Evolutionary conservation across 345 rosid genomes (phyloP).

Genomic region (Isatis tinctoria): DNA sequence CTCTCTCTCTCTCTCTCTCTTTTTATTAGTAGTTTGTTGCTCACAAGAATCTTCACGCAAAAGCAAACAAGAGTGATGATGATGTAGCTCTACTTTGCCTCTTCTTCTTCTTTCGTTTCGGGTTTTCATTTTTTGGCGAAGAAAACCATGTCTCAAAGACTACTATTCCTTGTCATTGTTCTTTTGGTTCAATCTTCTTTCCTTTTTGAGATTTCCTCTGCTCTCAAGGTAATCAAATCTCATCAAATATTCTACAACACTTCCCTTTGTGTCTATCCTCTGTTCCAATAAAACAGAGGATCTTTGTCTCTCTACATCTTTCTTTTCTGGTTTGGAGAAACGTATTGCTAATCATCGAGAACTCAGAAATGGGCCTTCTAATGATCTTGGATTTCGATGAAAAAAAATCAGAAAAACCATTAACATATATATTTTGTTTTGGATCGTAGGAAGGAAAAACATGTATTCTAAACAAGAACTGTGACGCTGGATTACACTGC

Average conservation of each 20-base stretch:
- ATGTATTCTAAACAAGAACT: conserved; percentile 45
- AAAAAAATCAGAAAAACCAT: neutral
- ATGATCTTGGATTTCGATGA: neutral
- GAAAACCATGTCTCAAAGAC: conserved; percentile 34
- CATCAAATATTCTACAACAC: neutral
- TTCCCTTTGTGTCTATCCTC: neutral
- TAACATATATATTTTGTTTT: neutral
- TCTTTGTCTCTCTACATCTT: neutral
- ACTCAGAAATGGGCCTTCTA: neutral
- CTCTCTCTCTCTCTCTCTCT: neutral
- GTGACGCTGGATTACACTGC: conserved; percentile 73
- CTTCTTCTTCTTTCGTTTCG: neutral
- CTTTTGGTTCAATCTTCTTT: conserved; percentile 31
- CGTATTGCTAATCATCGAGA: neutral
- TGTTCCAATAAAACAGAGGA: neutral
- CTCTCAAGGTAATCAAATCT: conserved; percentile 47
- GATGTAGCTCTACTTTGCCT: conserved; percentile 10
- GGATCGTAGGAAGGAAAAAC: conserved; percentile 62
- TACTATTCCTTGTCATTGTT: conserved; percentile 16
- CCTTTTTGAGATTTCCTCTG: conserved; percentile 42
- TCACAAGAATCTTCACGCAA: conserved; percentile 15
- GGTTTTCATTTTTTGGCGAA: neutral
- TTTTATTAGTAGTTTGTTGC: neutral
- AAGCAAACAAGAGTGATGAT: conserved; percentile 22
- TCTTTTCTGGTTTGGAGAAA: neutral